A percentile compares a stretch with the other conserved stretches of the same genome.
These are phyloP conservation scores for Debaryomyces sp. DNA, from an alignment of 1,139 yeast genomes.

Conservation along the genomic window DNA sequence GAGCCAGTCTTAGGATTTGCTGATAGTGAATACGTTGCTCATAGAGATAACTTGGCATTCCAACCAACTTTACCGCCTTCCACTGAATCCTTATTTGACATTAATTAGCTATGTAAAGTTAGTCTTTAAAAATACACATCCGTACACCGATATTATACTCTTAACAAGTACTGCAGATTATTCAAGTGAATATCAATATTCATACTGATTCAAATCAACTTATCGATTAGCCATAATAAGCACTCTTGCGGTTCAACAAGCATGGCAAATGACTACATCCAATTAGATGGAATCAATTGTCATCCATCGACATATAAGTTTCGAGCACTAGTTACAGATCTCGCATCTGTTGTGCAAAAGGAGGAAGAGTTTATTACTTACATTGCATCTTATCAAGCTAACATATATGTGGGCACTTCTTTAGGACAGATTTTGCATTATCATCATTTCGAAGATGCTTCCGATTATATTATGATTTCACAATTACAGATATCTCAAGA, in stretches of 20 bases:
- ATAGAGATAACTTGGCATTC: constrained; percentile 89
- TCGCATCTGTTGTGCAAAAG: background rate
- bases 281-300: background rate
- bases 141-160: background rate
- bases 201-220: background rate
- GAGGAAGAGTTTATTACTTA: constrained; percentile 33
- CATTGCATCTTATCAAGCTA: constrained; percentile 60
- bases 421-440: constrained; percentile 74
- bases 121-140: background rate
- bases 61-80: constrained; percentile 44
- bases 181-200: background rate
- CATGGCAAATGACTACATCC: constrained; percentile 1
- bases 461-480: constrained; percentile 62
- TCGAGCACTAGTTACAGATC: constrained; percentile 2
- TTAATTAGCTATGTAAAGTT: background rate
- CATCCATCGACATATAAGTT: background rate
- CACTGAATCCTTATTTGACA: constrained; percentile 1
- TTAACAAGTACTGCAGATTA: background rate
- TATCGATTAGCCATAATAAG: background rate
- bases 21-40: constrained; percentile 91
- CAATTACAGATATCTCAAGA: constrained; percentile 44
- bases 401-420: constrained; percentile 76
- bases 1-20: constrained; percentile 78
- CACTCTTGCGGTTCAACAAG: background rate
- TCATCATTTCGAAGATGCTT: constrained; percentile 61